These are phyloP conservation scores for Xylaria sp. DNA, from an alignment of 2,329 filamentous ascomycete genomes.

Conservation along the genomic window DNA sequence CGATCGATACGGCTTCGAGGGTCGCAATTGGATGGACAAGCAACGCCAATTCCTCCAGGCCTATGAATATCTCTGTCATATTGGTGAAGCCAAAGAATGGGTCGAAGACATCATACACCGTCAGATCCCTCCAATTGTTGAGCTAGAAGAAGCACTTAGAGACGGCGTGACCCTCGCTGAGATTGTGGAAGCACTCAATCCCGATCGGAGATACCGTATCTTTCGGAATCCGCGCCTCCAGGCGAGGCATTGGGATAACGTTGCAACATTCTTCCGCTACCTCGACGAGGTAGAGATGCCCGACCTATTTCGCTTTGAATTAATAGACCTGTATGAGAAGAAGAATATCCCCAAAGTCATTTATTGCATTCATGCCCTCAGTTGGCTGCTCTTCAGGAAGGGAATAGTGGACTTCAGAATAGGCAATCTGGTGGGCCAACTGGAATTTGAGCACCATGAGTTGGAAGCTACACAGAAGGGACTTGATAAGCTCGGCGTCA, in stretches of 20 bases:
- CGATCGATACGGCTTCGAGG: conserved; percentile 72
- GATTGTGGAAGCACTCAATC: conserved; percentile 86
- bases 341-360: conserved; percentile 99
- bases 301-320: conserved; percentile 94
- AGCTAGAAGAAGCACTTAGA: conserved; percentile 88
- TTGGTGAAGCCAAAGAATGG: conserved; percentile 99
- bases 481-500: conserved; percentile 91
- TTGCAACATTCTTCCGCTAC: conserved; percentile 93
- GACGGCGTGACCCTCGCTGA: conserved; percentile 95
- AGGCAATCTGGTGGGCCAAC: conserved; percentile 92
- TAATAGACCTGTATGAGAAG: conserved; percentile 98
- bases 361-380: conserved; percentile 96
- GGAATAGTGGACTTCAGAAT: conserved; percentile 96
- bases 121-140: conserved; percentile 84
- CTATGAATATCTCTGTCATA: conserved; percentile 98
- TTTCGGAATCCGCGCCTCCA: conserved; percentile 86
- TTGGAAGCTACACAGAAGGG: conserved; percentile 97
- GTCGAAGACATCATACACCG: conserved; percentile 66
- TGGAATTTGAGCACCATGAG: conserved; percentile 97
- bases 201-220: conserved; percentile 76
- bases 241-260: conserved; percentile 96
- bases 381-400: conserved; percentile 95
- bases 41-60: conserved; percentile 95
- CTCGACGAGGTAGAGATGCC: conserved; percentile 90
- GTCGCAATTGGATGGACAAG: conserved; percentile 98